phyloP scores from a whole-genome alignment of 169 alveolate genomes.

The Plasmodium coatneyi region DNA sequence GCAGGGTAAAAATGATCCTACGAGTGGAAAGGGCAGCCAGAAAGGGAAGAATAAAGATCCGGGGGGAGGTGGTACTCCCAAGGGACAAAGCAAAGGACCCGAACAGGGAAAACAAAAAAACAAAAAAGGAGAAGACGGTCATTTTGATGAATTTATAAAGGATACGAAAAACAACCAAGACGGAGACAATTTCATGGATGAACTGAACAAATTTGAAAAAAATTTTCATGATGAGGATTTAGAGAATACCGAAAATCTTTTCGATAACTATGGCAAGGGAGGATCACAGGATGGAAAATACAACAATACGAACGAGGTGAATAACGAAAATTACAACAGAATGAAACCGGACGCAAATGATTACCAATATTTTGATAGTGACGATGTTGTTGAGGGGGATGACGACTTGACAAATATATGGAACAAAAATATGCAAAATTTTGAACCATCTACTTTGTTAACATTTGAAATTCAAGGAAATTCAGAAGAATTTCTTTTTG shows the following conservation, averaged over 20 bases:
- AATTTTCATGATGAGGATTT: neutral
- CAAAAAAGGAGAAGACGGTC: neutral
- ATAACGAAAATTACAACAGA: neutral
- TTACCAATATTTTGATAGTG: constrained; percentile 27
- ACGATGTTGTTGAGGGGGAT: constrained; percentile 6
- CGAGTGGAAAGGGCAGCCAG: neutral
- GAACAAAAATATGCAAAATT: constrained; percentile 72
- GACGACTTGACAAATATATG: constrained; percentile 66
- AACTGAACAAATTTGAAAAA: constrained; percentile 2
- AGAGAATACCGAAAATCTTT: neutral
- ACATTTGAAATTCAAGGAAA: constrained; percentile 64
- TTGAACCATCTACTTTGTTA: constrained; percentile 64
- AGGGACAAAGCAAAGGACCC: neutral
- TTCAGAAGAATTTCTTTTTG: constrained; percentile 68
- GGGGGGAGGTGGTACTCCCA: neutral
- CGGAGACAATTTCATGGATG: constrained; percentile 43
- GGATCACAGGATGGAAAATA: neutral
- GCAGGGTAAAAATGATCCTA: neutral
- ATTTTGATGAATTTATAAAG: neutral
- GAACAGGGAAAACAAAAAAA: neutral
- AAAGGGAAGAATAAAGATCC: neutral
- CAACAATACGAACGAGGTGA: neutral
- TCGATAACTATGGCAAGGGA: neutral
- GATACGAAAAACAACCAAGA: neutral
- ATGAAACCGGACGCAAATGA: constrained; percentile 69